Conservation (phyloP, 805 yeast genomes). For the Diddensiella caesifluorescens region DNA sequence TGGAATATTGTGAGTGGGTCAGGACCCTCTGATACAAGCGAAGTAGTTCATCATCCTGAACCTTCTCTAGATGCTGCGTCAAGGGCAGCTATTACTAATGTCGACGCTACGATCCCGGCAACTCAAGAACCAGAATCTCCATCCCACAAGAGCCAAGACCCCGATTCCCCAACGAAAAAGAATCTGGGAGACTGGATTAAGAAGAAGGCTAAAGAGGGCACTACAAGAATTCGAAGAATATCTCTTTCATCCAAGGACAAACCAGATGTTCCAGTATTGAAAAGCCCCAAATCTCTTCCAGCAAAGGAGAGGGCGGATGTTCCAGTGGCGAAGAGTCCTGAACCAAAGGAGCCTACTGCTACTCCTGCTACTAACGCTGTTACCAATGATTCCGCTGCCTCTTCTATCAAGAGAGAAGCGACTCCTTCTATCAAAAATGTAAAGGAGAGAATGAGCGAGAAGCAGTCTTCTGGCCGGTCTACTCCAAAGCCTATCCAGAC, state of each 20-base stretch:
- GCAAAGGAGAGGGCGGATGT: neutral
- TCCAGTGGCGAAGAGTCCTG: neutral
- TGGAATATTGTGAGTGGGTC: too few species aligned
- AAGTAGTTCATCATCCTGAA: too few species aligned
- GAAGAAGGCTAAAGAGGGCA: slow-evolving; percentile 9
- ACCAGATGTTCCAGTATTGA: slow-evolving; percentile 4
- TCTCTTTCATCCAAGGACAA: slow-evolving; percentile 2
- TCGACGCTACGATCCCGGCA: neutral
- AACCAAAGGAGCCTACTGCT: slow-evolving; percentile 3
- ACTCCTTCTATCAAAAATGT: neutral
- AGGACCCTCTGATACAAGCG: too few species aligned
- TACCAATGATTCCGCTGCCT: slow-evolving; percentile 1
- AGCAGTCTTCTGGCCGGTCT: slow-evolving; percentile 4
- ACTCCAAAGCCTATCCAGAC: slow-evolving; percentile 13
- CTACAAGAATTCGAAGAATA: neutral
- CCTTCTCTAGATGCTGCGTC: slow-evolving; percentile 1
- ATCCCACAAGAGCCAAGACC: neutral
- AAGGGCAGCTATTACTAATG: neutral
- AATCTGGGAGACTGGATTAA: slow-evolving; percentile 12
- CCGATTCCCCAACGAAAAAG: too few species aligned
- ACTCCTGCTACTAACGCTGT: slow-evolving; percentile 6
- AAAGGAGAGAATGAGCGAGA: neutral
- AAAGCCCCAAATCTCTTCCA: slow-evolving; percentile 1
- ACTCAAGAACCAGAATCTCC: neutral
- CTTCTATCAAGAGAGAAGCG: slow-evolving; percentile 1